A percentile compares a stretch with the other conserved stretches of the same genome.
phyloP scores from a whole-genome alignment of 805 yeast species.

The Debaryomyces prosopidis region DNA sequence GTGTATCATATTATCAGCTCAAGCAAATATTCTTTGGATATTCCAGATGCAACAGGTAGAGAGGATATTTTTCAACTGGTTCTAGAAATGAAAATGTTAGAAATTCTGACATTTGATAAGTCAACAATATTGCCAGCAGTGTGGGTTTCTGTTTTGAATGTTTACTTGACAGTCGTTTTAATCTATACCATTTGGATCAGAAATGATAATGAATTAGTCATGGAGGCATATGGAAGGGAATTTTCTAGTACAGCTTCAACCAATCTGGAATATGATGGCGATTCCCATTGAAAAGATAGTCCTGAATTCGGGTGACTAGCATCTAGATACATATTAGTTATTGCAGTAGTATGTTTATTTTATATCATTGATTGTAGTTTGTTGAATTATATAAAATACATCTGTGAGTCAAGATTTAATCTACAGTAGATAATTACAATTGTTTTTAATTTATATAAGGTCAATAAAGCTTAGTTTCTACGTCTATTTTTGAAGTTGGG shows the following conservation, averaged over 20 bases:
- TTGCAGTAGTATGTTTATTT: no score
- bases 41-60: background rate
- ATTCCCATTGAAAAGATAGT: no score
- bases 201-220: slow-evolving; percentile 27
- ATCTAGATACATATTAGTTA: no score
- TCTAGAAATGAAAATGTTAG: background rate
- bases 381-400: background rate
- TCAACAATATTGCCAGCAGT: background rate
- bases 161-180: slow-evolving; percentile 12
- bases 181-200: slow-evolving; percentile 31
- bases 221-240: slow-evolving; percentile 17
- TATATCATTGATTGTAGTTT: no score
- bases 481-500: slow-evolving; percentile 4
- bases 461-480: background rate
- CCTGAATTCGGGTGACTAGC: no score
- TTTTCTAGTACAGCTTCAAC: slow-evolving; percentile 15
- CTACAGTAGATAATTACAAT: background rate
- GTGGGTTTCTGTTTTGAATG: slow-evolving; percentile 12
- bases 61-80: background rate
- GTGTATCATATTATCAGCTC: background rate
- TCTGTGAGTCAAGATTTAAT: background rate
- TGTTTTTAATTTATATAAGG: background rate
- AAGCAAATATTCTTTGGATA: background rate
- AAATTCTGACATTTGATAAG: background rate
- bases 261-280: slow-evolving; percentile 8